Evolutionary conservation across 73 alveolate genomes (phyloP).

Genomic region (Effrenium voratum): DNA sequence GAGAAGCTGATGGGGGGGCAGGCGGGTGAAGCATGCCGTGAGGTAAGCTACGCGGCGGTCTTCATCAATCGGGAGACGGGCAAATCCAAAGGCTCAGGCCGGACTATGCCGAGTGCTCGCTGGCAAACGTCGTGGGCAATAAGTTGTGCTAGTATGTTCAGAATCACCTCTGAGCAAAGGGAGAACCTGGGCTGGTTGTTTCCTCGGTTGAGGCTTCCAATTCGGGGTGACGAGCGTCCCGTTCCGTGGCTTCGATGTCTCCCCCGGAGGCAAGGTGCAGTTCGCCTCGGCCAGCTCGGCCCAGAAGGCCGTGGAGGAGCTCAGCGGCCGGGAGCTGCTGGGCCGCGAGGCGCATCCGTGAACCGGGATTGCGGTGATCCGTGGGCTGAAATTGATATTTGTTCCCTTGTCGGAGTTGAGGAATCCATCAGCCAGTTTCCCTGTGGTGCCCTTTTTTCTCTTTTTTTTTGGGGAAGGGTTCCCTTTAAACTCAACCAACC

Average conservation of each 20-base stretch:
- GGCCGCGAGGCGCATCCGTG: slow-evolving; percentile 25
- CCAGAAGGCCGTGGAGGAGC: slow-evolving; percentile 36
- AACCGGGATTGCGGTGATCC: not conserved
- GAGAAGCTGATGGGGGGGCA: not conserved
- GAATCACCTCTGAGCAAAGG: no score
- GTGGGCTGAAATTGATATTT: no score
- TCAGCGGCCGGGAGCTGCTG: slow-evolving; percentile 40
- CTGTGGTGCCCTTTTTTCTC: no score
- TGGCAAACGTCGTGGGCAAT: no score
- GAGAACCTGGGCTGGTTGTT: no score
- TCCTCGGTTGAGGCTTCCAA: no score
- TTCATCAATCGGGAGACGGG: slow-evolving; percentile 75
- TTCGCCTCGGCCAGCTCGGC: slow-evolving; percentile 50
- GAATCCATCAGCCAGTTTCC: no score
- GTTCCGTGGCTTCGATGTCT: not conserved
- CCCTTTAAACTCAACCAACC: no score
- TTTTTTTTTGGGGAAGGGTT: no score
- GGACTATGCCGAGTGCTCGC: not conserved
- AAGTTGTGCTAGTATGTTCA: no score
- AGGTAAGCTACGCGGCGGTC: slow-evolving; percentile 85
- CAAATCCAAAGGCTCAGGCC: slow-evolving; percentile 91
- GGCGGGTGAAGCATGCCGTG: not conserved
- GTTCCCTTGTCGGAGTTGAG: no score
- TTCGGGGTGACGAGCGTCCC: no score
- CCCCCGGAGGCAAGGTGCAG: slow-evolving; percentile 63